Conservation (phyloP, 2,329 filamentous ascomycete genomes). For the Paramyrothecium sp. region DNA sequence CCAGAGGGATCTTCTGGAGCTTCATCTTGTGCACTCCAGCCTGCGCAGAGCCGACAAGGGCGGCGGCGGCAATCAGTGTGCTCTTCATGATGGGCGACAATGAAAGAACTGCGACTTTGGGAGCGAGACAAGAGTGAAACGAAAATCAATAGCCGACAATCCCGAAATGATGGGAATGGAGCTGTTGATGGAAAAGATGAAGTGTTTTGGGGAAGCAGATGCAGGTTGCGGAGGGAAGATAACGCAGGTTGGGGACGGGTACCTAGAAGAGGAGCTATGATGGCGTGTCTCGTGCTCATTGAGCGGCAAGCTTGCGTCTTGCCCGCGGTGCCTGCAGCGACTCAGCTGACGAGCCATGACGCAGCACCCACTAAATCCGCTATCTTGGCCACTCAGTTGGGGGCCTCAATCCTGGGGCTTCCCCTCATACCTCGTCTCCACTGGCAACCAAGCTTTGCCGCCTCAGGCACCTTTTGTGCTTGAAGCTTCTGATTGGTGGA, state of each 20-base stretch:
- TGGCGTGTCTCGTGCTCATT: conserved; percentile 4
- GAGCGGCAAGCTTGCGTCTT: not conserved
- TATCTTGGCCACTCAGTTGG: not conserved
- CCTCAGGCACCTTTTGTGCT: not conserved
- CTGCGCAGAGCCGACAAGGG: conserved; percentile 78
- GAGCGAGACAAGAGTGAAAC: conserved; percentile 3
- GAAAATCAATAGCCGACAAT: not conserved
- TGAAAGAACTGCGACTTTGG: conserved; percentile 7
- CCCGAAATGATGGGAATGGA: not conserved
- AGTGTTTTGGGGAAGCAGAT: not conserved
- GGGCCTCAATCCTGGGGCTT: not conserved
- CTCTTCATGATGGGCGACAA: conserved; percentile 73
- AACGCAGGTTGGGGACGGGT: not conserved
- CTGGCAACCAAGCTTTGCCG: conserved; percentile 2
- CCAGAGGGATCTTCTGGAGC: conserved; percentile 92
- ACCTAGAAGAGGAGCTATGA: conserved; percentile 7
- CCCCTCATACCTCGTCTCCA: not conserved
- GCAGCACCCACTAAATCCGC: not conserved
- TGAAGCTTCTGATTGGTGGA: no score
- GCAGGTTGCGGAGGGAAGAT: not conserved
- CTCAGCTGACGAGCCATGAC: conserved; percentile 5
- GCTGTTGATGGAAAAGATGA: not conserved
- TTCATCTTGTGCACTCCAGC: conserved; percentile 94
- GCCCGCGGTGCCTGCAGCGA: not conserved
- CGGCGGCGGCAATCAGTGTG: conserved; percentile 73